Percentiles rank a stretch among this genome's conserved stretches.
phyloP scores from a whole-genome alignment of 2,329 filamentous ascomycete genomes.

The Scedosporium boydii region DNA sequence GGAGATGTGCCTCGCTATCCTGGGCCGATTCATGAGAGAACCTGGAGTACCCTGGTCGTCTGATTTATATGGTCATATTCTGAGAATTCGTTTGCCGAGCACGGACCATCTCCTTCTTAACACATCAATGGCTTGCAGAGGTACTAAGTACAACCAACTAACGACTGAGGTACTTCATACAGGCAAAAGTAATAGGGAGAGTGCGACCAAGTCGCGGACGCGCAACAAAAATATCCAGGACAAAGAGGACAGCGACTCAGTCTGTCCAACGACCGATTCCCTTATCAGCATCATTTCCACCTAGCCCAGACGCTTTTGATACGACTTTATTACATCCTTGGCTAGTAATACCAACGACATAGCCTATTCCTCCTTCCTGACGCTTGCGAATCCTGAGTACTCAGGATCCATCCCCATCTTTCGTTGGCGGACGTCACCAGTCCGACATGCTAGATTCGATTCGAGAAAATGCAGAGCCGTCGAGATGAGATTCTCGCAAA shows the following conservation, averaged over 20 bases:
- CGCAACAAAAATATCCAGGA: background rate
- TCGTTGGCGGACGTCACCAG: background rate
- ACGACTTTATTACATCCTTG: background rate
- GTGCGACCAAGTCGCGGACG: background rate
- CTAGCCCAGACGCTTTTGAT: background rate
- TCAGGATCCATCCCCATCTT: background rate
- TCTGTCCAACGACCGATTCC: background rate
- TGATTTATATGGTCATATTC: too few species aligned
- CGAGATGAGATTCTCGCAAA: conserved; percentile 96
- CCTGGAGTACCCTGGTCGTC: too few species aligned
- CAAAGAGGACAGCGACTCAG: background rate
- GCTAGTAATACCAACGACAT: too few species aligned
- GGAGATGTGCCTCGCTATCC: too few species aligned
- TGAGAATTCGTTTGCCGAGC: too few species aligned
- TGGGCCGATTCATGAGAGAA: too few species aligned
- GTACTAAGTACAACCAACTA: too few species aligned
- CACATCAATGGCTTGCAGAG: too few species aligned
- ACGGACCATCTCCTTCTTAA: too few species aligned
- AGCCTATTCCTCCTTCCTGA: background rate
- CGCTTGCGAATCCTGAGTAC: background rate
- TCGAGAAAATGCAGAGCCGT: conserved; percentile 22
- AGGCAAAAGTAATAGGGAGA: background rate
- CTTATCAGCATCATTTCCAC: background rate
- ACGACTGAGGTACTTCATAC: too few species aligned
- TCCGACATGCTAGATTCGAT: conserved; percentile 3